A percentile compares a stretch with the other conserved stretches of the same genome.
These are phyloP conservation scores for Platanus orientalis DNA, from an alignment of 164 flowering plant genomes.

Conservation along the genomic window DNA sequence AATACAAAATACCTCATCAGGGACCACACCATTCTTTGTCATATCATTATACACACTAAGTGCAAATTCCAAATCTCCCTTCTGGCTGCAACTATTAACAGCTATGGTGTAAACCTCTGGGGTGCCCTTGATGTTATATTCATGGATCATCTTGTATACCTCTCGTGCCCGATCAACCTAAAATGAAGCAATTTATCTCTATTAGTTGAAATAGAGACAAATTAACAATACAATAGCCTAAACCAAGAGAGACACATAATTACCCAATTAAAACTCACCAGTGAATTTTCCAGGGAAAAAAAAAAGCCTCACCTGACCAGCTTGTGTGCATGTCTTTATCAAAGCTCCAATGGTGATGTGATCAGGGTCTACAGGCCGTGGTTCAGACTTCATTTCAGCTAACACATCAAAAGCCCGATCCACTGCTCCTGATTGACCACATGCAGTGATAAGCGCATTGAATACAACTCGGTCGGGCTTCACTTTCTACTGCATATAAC, in stretches of 20 bases:
- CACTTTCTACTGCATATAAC: conserved; percentile 85
- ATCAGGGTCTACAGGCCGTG: conserved; percentile 81
- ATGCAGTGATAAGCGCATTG: conserved; percentile 96
- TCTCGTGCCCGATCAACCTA: conserved; percentile 82
- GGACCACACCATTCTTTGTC: conserved; percentile 62
- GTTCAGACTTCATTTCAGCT: conserved; percentile 80
- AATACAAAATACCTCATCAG: conserved; percentile 97
- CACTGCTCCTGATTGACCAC: conserved; percentile 95
- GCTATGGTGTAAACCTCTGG: conserved; percentile 98
- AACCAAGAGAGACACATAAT: neutral
- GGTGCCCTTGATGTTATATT: conserved; percentile 77
- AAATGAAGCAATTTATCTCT: conserved; percentile 10
- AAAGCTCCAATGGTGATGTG: conserved; percentile 88
- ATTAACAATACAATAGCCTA: neutral
- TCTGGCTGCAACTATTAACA: conserved; percentile 72
- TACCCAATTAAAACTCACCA: neutral
- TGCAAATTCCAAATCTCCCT: conserved; percentile 87
- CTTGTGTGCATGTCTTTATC: conserved; percentile 76
- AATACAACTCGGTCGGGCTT: conserved; percentile 96
- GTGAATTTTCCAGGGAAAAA: neutral
- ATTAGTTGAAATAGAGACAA: neutral
- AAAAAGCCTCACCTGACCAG: conserved; percentile 63
- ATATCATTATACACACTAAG: conserved; percentile 64
- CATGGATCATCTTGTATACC: conserved; percentile 77
- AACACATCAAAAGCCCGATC: conserved; percentile 97